Evolutionary conservation across 176 grass and related monocot species (phyloP).

Genomic region (Zizania latifolia): DNA sequence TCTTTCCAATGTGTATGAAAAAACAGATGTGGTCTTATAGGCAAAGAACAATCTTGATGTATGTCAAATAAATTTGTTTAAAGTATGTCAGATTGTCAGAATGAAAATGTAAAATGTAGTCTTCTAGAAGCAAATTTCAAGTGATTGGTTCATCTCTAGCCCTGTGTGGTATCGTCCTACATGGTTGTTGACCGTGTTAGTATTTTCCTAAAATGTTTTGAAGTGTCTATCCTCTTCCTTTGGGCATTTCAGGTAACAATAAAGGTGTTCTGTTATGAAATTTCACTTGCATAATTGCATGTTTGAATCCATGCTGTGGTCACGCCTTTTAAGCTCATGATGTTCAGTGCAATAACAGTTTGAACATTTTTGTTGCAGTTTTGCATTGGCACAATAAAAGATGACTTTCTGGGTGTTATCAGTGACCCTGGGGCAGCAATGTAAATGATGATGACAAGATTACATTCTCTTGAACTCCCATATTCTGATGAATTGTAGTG

Average conservation of each 20-base stretch:
- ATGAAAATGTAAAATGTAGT: background rate
- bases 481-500: background rate
- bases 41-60: background rate
- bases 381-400: conserved; percentile 96
- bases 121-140: background rate
- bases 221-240: background rate
- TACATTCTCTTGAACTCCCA: background rate
- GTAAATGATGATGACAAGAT: conserved; percentile 28
- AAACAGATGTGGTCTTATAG: background rate
- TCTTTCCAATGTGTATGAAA: background rate
- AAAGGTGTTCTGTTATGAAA: too few relatives aligned
- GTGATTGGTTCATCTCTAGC: too few relatives aligned
- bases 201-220: background rate
- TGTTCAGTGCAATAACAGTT: background rate
- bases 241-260: background rate
- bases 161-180: background rate
- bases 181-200: background rate
- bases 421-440: conserved; percentile 71
- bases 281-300: too few relatives aligned
- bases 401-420: conserved; percentile 93
- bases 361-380: conserved; percentile 49
- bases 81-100: background rate
- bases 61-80: background rate
- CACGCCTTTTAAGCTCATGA: background rate
- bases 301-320: background rate